Conservation (phyloP, 176 grass and related monocot genomes). For the Paspalum notatum region DNA sequence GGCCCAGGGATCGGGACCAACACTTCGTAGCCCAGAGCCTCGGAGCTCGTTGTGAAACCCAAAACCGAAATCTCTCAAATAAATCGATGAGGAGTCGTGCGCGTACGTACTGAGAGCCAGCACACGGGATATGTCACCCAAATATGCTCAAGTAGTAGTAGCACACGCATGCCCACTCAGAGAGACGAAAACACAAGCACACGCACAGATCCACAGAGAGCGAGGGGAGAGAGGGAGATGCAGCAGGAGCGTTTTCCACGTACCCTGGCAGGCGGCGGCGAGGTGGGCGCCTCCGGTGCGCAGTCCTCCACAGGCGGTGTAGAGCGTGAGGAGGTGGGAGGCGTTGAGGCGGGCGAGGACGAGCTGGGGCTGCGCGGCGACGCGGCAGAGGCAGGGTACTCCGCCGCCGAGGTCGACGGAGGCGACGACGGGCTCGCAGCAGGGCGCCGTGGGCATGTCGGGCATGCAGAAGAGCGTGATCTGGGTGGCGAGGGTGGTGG, state of each 20-base stretch:
- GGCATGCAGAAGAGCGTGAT: constrained; percentile 23
- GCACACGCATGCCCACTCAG: neutral
- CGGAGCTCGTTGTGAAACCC: neutral
- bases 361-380: constrained; percentile 35
- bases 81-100: neutral
- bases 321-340: constrained; percentile 35
- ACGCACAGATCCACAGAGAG: too few relatives aligned
- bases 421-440: constrained; percentile 31
- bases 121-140: neutral
- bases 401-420: constrained; percentile 35
- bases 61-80: neutral
- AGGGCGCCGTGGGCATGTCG: constrained; percentile 29
- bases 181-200: neutral
- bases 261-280: constrained; percentile 38
- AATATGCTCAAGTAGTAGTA: neutral
- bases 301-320: constrained; percentile 34
- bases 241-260: too few relatives aligned
- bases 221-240: neutral
- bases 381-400: constrained; percentile 40
- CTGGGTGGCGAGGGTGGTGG: constrained; percentile 32
- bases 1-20: neutral
- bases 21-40: neutral
- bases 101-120: neutral
- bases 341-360: constrained; percentile 42
- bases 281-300: constrained; percentile 27